Conservation (phyloP, 371 early-diverging fungal species). For the Entomophthora muscae region DNA sequence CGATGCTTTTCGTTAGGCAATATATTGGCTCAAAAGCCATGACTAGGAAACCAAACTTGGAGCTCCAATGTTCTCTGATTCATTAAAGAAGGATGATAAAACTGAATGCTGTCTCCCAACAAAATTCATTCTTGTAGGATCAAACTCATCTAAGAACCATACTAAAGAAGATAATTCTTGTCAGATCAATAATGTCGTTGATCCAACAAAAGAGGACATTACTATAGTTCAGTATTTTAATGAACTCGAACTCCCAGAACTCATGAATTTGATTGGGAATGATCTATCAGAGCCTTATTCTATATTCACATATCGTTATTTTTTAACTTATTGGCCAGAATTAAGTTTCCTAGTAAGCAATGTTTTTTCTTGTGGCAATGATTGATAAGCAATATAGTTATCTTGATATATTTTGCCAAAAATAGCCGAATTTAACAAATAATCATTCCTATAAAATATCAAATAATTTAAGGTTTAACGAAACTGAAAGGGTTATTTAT, state of each 20-base stretch:
- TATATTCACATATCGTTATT: constrained; percentile 92
- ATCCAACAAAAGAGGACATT: not conserved
- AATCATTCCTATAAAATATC: too few species aligned
- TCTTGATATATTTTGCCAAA: too few species aligned
- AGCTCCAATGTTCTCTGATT: not conserved
- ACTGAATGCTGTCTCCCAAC: not conserved
- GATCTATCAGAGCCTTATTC: constrained; percentile 93
- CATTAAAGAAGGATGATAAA: not conserved
- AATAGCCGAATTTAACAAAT: too few species aligned
- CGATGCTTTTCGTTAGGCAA: too few species aligned
- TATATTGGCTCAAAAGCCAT: too few species aligned
- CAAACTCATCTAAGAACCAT: not conserved
- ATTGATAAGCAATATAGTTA: too few species aligned
- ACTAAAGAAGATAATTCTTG: not conserved
- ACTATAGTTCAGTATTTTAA: constrained; percentile 1
- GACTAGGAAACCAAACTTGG: too few species aligned
- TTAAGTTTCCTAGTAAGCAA: constrained; percentile 64
- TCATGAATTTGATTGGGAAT: constrained; percentile 63
- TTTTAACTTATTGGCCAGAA: constrained; percentile 76
- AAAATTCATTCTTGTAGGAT: not conserved
- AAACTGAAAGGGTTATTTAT: too few species aligned
- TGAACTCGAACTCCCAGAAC: constrained; percentile 25
- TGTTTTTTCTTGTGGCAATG: too few species aligned
- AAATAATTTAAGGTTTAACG: too few species aligned
- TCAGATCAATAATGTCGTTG: not conserved